Conservation (phyloP, 768 basidiomycete genomes). For the Thelephora ganbajun region DNA sequence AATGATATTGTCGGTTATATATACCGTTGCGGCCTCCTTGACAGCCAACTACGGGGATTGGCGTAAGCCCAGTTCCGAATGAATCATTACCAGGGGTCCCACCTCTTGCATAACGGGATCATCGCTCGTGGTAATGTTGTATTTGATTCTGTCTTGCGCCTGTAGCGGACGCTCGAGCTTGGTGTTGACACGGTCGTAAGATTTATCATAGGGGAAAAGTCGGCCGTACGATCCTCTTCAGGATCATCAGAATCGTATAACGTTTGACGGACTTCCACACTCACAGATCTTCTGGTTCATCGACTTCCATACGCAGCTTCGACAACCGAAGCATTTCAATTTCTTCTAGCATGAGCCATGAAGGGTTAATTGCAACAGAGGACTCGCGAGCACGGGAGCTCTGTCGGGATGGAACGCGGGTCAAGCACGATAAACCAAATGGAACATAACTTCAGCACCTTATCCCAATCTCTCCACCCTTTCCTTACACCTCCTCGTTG, state of each 20-base stretch:
- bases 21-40: constrained; percentile 74
- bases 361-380: constrained; percentile 81
- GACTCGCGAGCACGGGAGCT: constrained; percentile 80
- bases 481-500: constrained; percentile 43
- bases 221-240: constrained; percentile 76
- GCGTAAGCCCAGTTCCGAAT: constrained; percentile 3
- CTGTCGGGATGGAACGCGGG: constrained; percentile 20
- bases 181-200: constrained; percentile 90
- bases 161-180: constrained; percentile 87
- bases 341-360: constrained; percentile 95
- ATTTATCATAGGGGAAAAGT: constrained; percentile 84
- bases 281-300: constrained; percentile 82
- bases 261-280: constrained; percentile 15
- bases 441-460: constrained; percentile 32
- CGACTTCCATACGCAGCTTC: constrained; percentile 89
- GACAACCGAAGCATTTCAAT: constrained; percentile 87
- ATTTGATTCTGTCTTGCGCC: constrained; percentile 86
- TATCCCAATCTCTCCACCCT: constrained; percentile 93
- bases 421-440: constrained; percentile 2
- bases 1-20: constrained; percentile 91
- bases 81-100: constrained; percentile 7
- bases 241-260: constrained; percentile 1
- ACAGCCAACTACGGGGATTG: constrained; percentile 45
- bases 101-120: constrained; percentile 94
- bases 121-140: constrained; percentile 95